phyloP scores from a whole-genome alignment of 208 protist species.

The Leishmania braziliensis region DNA sequence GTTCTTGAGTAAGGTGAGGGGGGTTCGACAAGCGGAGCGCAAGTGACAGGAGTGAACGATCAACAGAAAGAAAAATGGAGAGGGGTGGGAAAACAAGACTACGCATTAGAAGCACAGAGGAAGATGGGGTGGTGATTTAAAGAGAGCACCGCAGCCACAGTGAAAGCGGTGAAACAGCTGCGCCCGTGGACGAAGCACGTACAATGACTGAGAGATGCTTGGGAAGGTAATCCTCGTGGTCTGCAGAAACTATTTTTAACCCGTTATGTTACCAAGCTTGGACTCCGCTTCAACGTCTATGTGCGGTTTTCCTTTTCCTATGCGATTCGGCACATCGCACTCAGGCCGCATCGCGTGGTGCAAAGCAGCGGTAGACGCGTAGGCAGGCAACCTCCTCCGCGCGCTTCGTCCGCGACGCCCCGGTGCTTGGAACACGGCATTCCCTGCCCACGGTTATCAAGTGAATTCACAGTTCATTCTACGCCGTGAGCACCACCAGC shows the following conservation, averaged over 20 bases:
- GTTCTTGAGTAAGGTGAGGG: neutral
- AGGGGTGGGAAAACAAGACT: neutral
- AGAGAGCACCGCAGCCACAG: neutral
- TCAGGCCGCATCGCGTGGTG: neutral
- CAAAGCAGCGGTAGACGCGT: neutral
- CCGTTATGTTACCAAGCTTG: neutral
- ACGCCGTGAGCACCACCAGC: constrained; percentile 9
- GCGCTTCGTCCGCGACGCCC: constrained; percentile 16
- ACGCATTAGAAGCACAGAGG: neutral
- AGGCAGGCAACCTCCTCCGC: constrained; percentile 15
- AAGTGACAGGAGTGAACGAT: neutral
- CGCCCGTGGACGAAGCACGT: neutral
- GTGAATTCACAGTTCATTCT: constrained; percentile 15
- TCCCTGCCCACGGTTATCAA: constrained; percentile 23
- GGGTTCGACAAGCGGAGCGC: neutral
- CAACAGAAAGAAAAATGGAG: neutral
- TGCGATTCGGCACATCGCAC: neutral
- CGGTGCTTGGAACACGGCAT: constrained; percentile 23
- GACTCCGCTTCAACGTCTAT: neutral
- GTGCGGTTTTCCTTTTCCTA: neutral
- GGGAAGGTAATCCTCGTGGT: neutral
- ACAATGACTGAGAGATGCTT: neutral
- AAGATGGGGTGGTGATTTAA: neutral
- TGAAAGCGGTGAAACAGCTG: neutral
- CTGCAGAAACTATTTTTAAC: neutral